phyloP scores from a whole-genome alignment of 352 stramenopile species.

The Globisporangium paroecandrum region DNA sequence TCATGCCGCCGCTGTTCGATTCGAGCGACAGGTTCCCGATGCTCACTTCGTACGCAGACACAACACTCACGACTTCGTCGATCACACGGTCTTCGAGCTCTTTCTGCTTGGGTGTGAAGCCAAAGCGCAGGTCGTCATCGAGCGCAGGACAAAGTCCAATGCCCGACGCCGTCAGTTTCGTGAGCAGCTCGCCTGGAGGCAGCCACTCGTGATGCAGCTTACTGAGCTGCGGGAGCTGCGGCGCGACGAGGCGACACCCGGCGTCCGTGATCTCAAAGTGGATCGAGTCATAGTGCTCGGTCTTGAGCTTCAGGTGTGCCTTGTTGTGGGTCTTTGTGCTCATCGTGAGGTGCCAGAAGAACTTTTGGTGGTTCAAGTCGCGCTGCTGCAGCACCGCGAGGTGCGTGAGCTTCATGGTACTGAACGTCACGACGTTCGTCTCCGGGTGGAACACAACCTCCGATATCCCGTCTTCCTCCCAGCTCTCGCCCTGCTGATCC shows the following conservation, averaged over 20 bases:
- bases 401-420: slow-evolving; percentile 71
- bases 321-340: slow-evolving; percentile 31
- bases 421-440: slow-evolving; percentile 64
- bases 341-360: slow-evolving; percentile 59
- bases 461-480: slow-evolving; percentile 76
- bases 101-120: slow-evolving; percentile 52
- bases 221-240: slow-evolving; percentile 43
- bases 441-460: slow-evolving; percentile 57
- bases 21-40: slow-evolving; percentile 37
- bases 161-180: slow-evolving; percentile 45
- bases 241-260: slow-evolving; percentile 53
- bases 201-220: slow-evolving; percentile 33
- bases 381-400: slow-evolving; percentile 64
- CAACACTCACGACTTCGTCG: slow-evolving; percentile 63
- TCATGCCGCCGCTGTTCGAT: slow-evolving; percentile 20
- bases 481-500: slow-evolving; percentile 42
- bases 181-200: slow-evolving; percentile 56
- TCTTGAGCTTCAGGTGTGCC: slow-evolving; percentile 53
- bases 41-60: slow-evolving; percentile 56
- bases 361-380: slow-evolving; percentile 70
- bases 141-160: slow-evolving; percentile 58
- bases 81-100: slow-evolving; percentile 68
- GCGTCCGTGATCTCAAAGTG: slow-evolving; percentile 67
- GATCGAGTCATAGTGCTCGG: slow-evolving; percentile 46
- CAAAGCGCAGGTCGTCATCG: slow-evolving; percentile 30